phyloP scores from a whole-genome alignment of 2,329 filamentous ascomycete genomes.

The Endoconidiophora polonica region DNA sequence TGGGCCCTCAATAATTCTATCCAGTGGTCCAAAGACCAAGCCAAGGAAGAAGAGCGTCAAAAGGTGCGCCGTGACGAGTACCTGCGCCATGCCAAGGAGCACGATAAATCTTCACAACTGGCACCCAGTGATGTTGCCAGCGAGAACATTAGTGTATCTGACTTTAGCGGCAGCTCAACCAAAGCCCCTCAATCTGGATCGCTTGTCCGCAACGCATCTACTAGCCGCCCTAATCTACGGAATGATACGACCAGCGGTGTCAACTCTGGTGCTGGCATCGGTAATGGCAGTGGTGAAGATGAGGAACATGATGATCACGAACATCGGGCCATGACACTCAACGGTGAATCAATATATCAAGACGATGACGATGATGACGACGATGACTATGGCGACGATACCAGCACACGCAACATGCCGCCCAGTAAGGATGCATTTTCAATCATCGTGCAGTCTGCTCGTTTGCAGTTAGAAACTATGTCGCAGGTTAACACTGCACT shows the following conservation, averaged over 20 bases:
- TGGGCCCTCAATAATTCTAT: conserved; percentile 99
- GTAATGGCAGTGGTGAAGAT: conserved; percentile 31
- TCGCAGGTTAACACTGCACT: conserved; percentile 72
- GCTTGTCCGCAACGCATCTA: conserved; percentile 17
- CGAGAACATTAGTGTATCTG: conserved; percentile 35
- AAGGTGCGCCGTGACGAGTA: conserved; percentile 58
- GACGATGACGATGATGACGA: conserved; percentile 51
- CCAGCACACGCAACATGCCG: conserved; percentile 59
- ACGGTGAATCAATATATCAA: conserved; percentile 22
- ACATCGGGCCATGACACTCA: conserved; percentile 21
- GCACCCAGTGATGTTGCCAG: conserved; percentile 31
- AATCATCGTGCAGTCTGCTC: conserved; percentile 90
- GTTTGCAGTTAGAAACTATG: conserved; percentile 79
- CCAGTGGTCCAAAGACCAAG: conserved; percentile 95
- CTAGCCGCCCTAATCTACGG: conserved; percentile 4
- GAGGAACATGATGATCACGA: conserved; percentile 32
- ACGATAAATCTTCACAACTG: conserved; percentile 34
- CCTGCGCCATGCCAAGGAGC: conserved; percentile 65
- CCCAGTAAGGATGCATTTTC: conserved; percentile 85
- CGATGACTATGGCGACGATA: conserved; percentile 56
- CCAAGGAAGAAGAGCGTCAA: conserved; percentile 71
- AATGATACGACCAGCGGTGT: conserved; percentile 15
- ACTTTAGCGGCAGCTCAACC: conserved; percentile 16
- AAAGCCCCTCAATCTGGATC: neutral
- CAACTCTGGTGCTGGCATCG: conserved; percentile 25